Evolutionary conservation across 2,329 filamentous ascomycete species (phyloP), one percentile per base, ranked within the genome.

Genomic region (Delphinella strobiligena): DNA sequence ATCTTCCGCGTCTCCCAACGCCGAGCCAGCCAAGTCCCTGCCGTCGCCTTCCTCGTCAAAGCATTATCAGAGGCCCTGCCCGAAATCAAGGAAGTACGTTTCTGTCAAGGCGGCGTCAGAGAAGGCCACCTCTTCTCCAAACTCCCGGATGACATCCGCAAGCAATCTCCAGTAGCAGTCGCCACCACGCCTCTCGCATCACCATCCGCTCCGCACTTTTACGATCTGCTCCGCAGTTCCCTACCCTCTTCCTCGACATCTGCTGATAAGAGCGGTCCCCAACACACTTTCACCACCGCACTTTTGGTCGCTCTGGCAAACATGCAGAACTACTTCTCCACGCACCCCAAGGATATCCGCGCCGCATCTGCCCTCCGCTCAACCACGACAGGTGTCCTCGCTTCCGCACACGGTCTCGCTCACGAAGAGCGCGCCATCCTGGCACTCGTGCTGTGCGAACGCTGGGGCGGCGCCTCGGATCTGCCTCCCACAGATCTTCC

Each of bases 101-200:
- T 94, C 60, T 93, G 86, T 54, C 80, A 85, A 50, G 85, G 88
- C 15, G 88, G 87, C 5, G 88, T 94, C 45, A 71, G 87, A 31
- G 87, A 94, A 60, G 88, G 88, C 0, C 78, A 78, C 32, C 63
- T 94, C 30, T 86, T 85, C 61, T 76, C 82, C 60, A 78, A 71
- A 45, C 69, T 94, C 9, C 67, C 75, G 0, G 49, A 59, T 0
- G 55, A 67, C 0, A 59, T 81, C 12, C 74, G 82, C 40, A 72
- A 76, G 36, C 69, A 74, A 47, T 69, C 80, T 49, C 85, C 87
- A 0, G 62, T 93, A 1, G 61, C 75, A 9, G 72, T 75, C 0
- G 76, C 75, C 1, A 82, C 78, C 0, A 51, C 54, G 11, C 64
- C 64, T 1, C 73, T 71, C 45, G 71, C 71, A 0, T 31, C 37